Base-by-base conservation (phyloP, 768 basidiomycete genomes). In the Fistulinella prunicolor region DNA sequence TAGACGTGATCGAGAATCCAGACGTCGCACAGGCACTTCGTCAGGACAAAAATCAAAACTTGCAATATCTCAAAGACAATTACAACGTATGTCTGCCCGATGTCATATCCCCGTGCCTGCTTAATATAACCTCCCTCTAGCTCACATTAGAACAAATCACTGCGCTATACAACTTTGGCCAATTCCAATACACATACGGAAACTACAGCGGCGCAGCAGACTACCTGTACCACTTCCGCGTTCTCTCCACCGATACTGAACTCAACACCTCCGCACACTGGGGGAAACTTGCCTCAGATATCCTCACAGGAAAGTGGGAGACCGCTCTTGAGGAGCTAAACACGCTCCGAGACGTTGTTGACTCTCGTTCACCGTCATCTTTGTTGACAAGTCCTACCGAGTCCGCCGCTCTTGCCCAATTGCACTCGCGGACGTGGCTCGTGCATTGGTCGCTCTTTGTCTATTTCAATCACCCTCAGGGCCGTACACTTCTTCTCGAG, bases 181-280 rank as follows among this genome's bases (percentile, higher is more conserved):
- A 97, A 64, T 98, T 94, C 75, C 94, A 96, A 72, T 99, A 92
- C 72, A 90, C 95, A n/a, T 91, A 91, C 67, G 96, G 96, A 37
- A 92, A 93, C 69, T 99, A 99, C 75, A 86, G 85, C 59, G 90
- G 90, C 41, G 94, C 96, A 14, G 94, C 94, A 40, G 93, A 97
- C 70, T 98, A 96, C 73, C 78, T 99, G 47, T 97, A 98, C 76
- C 95, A 98, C 66, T 99, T 98, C 79, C 91, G 94, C 47, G 87
- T 98, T 20, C 85, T 99, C 51, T 95, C 94, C 40, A 96, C 94
- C 47, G 91, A 95, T 66, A 77, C 79, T 48, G 89, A 94, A 43
- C 87, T 95, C 64, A 94, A 90, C 71, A 87, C 91, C 30, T 98
- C 96, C 5, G 92, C 95, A 3, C 91, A 94, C 71, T 99, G 95